These are phyloP conservation scores for Babesia gibsoni DNA, from an alignment of 169 alveolate genomes.

Conservation along the genomic window DNA sequence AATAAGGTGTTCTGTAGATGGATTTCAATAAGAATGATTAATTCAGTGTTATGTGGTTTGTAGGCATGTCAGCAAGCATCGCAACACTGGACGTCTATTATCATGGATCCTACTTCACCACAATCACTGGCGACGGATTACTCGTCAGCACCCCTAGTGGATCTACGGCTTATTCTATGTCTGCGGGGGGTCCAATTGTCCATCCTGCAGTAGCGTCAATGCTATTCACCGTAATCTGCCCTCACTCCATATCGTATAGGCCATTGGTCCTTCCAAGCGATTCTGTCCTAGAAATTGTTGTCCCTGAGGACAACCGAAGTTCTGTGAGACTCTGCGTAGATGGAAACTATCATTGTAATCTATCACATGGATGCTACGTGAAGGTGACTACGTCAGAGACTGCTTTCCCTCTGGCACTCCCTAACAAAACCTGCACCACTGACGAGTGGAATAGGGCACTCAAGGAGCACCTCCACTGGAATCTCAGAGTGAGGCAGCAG, in stretches of 20 bases:
- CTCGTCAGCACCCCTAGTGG: constrained; percentile 95
- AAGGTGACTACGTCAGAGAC: constrained; percentile 19
- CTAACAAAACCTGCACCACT: constrained; percentile 51
- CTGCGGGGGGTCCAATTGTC: constrained; percentile 97
- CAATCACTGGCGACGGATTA: constrained; percentile 77
- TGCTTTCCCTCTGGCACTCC: constrained; percentile 61
- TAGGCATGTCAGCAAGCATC: constrained; percentile 64
- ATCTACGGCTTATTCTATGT: constrained; percentile 96
- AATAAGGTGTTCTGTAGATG: too few relatives aligned
- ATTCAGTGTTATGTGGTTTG: too few relatives aligned
- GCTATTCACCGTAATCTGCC: constrained; percentile 92
- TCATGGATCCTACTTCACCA: constrained; percentile 68
- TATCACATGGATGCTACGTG: constrained; percentile 57
- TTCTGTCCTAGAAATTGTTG: constrained; percentile 55
- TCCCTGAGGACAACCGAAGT: constrained; percentile 70
- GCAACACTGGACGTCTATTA: constrained; percentile 68
- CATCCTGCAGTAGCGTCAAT: constrained; percentile 87
- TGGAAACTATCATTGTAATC: constrained; percentile 57
- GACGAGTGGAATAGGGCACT: constrained; percentile 62
- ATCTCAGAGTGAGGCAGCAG: constrained; percentile 58
- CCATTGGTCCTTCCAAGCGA: constrained; percentile 88
- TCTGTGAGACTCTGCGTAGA: constrained; percentile 64
- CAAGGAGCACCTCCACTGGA: constrained; percentile 66
- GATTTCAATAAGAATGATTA: too few relatives aligned
- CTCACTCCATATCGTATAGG: constrained; percentile 93